Conservation (phyloP, 2,329 filamentous ascomycete species). For the Cordyceps cateniannulata region DNA sequence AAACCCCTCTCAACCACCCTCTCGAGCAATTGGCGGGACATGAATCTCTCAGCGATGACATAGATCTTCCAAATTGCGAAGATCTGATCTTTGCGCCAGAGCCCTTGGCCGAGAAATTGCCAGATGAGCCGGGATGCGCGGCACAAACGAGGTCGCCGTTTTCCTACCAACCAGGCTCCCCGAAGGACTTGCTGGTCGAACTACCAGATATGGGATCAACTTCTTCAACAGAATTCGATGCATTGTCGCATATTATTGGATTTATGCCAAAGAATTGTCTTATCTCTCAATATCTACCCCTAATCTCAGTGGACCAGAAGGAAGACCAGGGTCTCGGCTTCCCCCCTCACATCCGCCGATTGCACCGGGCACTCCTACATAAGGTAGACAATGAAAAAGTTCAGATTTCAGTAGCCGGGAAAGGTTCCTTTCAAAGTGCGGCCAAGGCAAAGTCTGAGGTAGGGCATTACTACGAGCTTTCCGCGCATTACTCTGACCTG, state of each 20-base stretch:
- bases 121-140: background rate
- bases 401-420: background rate
- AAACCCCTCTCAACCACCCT: background rate
- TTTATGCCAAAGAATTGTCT: constrained; percentile 14
- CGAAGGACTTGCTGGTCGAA: background rate
- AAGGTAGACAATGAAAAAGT: constrained; percentile 22
- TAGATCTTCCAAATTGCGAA: background rate
- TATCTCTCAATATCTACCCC: constrained; percentile 24
- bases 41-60: background rate
- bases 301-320: constrained; percentile 17
- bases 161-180: background rate
- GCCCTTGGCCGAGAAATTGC: background rate
- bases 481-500: background rate
- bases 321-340: constrained; percentile 25
- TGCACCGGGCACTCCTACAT: constrained; percentile 20
- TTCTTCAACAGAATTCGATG: background rate
- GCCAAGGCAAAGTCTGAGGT: background rate
- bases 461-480: background rate
- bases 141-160: background rate
- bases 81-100: background rate
- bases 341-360: constrained; percentile 16
- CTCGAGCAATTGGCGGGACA: background rate
- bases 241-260: background rate
- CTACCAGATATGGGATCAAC: background rate
- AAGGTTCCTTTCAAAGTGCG: fast-evolving